Percentiles rank a stretch among this genome's conserved stretches.
Evolutionary conservation across 192 early-diverging fungal genomes (phyloP).

Genomic region (Kappamyces sp.): DNA sequence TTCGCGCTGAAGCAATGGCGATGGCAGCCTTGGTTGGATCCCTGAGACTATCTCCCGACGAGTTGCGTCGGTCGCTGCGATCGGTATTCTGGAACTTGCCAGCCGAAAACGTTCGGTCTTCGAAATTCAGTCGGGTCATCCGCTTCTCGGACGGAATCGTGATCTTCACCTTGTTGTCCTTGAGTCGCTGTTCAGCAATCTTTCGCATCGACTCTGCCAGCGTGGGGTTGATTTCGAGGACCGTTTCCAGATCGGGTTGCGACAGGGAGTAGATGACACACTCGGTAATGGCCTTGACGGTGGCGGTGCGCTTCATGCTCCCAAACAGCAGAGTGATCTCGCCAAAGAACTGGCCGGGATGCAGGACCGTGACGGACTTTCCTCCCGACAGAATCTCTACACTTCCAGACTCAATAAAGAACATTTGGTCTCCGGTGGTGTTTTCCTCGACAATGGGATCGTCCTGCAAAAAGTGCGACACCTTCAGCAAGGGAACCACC

Average conservation of each 20-base stretch:
- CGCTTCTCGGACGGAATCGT: too few species aligned
- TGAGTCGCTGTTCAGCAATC: conserved; percentile 34
- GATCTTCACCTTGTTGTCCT: too few species aligned
- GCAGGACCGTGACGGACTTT: conserved; percentile 3
- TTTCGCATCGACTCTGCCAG: conserved; percentile 30
- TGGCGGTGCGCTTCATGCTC: conserved; percentile 31
- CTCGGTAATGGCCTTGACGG: neutral
- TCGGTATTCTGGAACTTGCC: too few species aligned
- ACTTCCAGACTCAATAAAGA: conserved; percentile 23
- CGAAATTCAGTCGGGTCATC: too few species aligned
- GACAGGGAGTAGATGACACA: conserved; percentile 39
- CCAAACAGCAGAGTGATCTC: conserved; percentile 28
- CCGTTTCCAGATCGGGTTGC: conserved; percentile 27
- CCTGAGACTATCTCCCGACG: too few species aligned
- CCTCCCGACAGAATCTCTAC: conserved; percentile 21
- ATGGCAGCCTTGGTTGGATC: too few species aligned
- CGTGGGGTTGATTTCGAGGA: conserved; percentile 28
- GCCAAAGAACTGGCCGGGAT: conserved; percentile 29
- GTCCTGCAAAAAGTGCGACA: conserved; percentile 22
- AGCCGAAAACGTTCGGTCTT: too few species aligned
- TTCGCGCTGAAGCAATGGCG: too few species aligned
- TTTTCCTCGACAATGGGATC: conserved; percentile 24
- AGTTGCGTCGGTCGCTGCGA: too few species aligned
- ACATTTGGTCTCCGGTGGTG: conserved; percentile 27
- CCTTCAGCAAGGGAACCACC: conserved; percentile 16